Evolutionary conservation across 1,284 basidiomycete genomes (phyloP).

Genomic region (Pyrrhoderma noxium): DNA sequence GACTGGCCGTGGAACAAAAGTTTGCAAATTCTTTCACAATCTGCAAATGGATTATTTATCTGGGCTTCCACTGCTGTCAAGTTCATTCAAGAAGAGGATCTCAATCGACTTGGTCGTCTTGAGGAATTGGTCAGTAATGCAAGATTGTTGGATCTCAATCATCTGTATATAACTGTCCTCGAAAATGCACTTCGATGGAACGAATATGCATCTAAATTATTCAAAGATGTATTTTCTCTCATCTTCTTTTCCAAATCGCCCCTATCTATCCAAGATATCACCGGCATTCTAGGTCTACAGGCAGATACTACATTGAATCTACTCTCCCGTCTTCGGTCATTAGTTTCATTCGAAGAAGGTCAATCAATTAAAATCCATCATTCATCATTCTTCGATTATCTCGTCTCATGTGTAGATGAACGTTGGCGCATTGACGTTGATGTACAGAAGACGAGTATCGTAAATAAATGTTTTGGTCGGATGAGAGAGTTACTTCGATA

Average conservation of each 20-base stretch:
- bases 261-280: not conserved
- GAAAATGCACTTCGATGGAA: not conserved
- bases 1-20: constrained; percentile 11
- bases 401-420: not conserved
- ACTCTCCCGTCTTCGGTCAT: not conserved
- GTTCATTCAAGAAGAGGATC: not conserved
- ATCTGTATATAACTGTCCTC: not conserved
- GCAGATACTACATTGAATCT: not conserved
- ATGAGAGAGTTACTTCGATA: not conserved
- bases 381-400: constrained; percentile 1
- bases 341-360: not conserved
- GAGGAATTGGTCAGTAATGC: not conserved
- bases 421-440: not conserved
- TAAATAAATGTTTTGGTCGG: not conserved
- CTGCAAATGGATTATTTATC: constrained; percentile 25
- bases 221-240: not conserved
- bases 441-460: not conserved
- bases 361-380: not conserved
- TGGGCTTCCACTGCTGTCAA: constrained; percentile 27
- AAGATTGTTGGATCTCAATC: not conserved
- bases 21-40: constrained; percentile 23
- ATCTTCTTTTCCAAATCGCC: not conserved
- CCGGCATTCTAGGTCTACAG: not conserved
- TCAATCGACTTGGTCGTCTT: not conserved
- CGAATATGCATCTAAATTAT: constrained; percentile 9